phyloP scores from a whole-genome alignment of 164 flowering plant genomes.

The Platanus orientalis region DNA sequence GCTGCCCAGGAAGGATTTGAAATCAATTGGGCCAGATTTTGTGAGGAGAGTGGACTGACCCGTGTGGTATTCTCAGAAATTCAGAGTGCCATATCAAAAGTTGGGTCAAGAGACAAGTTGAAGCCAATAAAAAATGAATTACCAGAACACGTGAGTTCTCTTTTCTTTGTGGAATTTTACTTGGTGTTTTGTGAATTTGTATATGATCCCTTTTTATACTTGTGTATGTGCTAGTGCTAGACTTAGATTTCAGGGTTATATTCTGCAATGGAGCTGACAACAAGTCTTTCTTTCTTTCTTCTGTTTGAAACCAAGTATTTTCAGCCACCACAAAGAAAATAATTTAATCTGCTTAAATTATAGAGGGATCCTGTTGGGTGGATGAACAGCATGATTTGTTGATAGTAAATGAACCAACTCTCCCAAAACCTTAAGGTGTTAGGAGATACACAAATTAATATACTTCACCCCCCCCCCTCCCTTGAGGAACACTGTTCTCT shows the following conservation, averaged over 20 bases:
- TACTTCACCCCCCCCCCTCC: no score
- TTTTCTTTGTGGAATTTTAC: background rate
- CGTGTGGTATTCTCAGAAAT: conserved; percentile 24
- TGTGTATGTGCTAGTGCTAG: background rate
- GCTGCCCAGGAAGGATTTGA: conserved; percentile 49
- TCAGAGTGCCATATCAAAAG: conserved; percentile 37
- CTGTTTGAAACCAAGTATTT: no score
- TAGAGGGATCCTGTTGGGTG: no score
- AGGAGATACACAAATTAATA: no score
- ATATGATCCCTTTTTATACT: background rate
- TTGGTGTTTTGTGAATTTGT: background rate
- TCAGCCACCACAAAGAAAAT: no score
- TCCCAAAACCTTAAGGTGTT: no score
- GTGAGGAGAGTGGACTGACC: conserved; percentile 37
- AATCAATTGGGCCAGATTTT: conserved; percentile 49
- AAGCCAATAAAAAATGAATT: conserved; percentile 55
- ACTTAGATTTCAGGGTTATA: background rate
- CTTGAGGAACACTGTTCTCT: no score
- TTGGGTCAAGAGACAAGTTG: conserved; percentile 50
- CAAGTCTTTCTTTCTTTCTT: no score
- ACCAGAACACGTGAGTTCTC: conserved; percentile 48
- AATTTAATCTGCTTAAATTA: no score
- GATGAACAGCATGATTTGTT: no score
- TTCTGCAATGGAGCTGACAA: no score
- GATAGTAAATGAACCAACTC: no score